Conservation (phyloP, 805 yeast genomes). For the Candida sakaeoensis region DNA sequence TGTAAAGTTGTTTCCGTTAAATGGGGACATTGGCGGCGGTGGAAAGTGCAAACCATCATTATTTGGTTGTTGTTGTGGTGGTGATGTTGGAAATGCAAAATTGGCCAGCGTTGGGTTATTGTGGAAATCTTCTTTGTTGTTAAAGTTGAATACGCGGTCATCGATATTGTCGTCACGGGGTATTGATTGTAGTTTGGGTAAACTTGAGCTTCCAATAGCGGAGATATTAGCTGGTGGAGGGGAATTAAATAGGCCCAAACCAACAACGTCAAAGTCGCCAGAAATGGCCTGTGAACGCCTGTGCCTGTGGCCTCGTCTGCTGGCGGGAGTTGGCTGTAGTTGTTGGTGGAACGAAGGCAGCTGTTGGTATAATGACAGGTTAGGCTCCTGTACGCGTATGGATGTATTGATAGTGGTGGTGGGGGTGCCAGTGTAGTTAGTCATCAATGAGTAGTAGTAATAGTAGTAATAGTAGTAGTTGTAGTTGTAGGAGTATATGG, state of each 20-base stretch:
- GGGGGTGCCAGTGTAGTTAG: neutral
- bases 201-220: conserved; percentile 5
- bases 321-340: neutral
- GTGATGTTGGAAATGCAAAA: conserved; percentile 28
- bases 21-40: conserved; percentile 4
- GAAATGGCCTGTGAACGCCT: conserved; percentile 85
- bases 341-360: neutral
- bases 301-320: conserved; percentile 53
- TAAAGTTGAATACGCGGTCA: conserved; percentile 22
- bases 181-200: too few relatives aligned
- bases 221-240: conserved; percentile 9
- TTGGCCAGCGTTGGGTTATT: conserved; percentile 16
- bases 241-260: conserved; percentile 36
- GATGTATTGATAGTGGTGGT: neutral
- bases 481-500: too few relatives aligned
- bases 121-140: conserved; percentile 35
- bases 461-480: too few relatives aligned
- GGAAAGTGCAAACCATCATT: neutral
- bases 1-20: conserved; percentile 13
- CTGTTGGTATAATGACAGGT: neutral
- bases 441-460: too few relatives aligned
- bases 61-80: conserved; percentile 2
- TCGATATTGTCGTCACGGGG: conserved; percentile 13
- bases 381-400: neutral
- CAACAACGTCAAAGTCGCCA: conserved; percentile 67